A percentile compares a stretch with the other conserved stretches of the same genome.
Evolutionary conservation across 1,139 yeast genomes (phyloP).

Genomic region (Scheffersomyces titani): DNA sequence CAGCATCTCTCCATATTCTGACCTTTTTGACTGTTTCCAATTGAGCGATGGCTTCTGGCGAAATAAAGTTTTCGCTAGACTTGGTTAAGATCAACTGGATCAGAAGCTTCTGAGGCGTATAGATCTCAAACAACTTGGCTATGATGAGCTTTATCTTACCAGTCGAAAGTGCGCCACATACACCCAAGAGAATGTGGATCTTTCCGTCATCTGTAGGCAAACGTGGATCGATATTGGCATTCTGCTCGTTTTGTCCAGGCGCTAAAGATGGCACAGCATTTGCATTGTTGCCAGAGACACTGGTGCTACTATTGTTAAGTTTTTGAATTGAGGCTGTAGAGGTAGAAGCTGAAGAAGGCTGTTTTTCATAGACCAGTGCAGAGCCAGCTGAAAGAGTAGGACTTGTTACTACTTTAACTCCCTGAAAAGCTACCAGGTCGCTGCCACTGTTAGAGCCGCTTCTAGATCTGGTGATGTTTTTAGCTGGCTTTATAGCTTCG

Average conservation of each 20-base stretch:
- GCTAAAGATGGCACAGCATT: background rate
- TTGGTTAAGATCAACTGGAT: slow-evolving; percentile 82
- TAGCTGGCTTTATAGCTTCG: slow-evolving; percentile 61
- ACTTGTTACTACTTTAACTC: background rate
- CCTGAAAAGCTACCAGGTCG: slow-evolving; percentile 5
- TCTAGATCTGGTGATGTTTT: slow-evolving; percentile 34
- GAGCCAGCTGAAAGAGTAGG: background rate
- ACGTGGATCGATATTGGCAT: slow-evolving; percentile 69
- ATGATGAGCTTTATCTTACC: slow-evolving; percentile 75
- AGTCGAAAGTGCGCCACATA: slow-evolving; percentile 86
- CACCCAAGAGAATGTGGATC: slow-evolving; percentile 82
- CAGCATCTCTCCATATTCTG: slow-evolving; percentile 83
- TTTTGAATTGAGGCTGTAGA: slow-evolving; percentile 2
- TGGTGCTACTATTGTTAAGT: slow-evolving; percentile 1
- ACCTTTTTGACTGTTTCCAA: slow-evolving; percentile 45
- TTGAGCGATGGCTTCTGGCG: slow-evolving; percentile 51
- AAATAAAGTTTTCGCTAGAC: slow-evolving; percentile 79
- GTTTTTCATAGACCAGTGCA: background rate
- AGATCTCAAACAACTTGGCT: slow-evolving; percentile 74
- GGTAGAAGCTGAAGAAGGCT: background rate
- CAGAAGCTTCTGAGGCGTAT: slow-evolving; percentile 69
- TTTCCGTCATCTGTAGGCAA: slow-evolving; percentile 91
- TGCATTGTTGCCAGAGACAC: background rate
- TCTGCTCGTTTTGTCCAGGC: slow-evolving; percentile 35
- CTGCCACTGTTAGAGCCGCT: slow-evolving; percentile 40